Evolutionary conservation across 306 rosid species (phyloP).

Genomic region (Lathyrus oleraceus): DNA sequence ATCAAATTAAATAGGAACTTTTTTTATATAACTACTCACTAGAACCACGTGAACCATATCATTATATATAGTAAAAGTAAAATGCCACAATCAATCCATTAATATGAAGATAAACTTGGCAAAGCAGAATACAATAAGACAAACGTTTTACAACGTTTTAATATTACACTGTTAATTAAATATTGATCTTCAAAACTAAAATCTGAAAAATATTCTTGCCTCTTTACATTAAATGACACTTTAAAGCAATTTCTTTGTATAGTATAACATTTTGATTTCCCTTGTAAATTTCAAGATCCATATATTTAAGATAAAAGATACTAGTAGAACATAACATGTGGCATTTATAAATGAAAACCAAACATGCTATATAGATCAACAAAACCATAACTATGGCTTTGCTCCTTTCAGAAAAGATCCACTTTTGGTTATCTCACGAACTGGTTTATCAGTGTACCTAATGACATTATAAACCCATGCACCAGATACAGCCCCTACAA

Average conservation of each 20-base stretch:
- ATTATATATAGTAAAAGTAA: background rate
- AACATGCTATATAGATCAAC: constrained; percentile 11
- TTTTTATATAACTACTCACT: no score
- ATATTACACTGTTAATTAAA: background rate
- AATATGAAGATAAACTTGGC: constrained; percentile 1
- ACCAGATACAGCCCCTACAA: constrained; percentile 63
- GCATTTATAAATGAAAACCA: background rate
- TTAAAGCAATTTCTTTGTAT: background rate
- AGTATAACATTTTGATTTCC: background rate
- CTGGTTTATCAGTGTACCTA: constrained; percentile 60
- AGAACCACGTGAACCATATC: background rate
- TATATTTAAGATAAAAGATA: background rate
- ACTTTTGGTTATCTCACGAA: constrained; percentile 62
- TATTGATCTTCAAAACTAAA: background rate
- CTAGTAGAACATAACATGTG: background rate
- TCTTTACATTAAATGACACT: constrained; percentile 6
- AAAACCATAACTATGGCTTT: background rate
- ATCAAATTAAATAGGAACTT: no score
- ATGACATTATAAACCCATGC: constrained; percentile 66
- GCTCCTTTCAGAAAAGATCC: constrained; percentile 53
- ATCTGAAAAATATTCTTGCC: background rate
- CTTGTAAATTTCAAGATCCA: background rate
- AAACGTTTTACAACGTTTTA: background rate
- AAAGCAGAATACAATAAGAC: background rate
- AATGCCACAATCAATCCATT: background rate